Evolutionary conservation across 2,329 filamentous ascomycete species (phyloP), one percentile per base, ranked within the genome.

Genomic region (Thelonectria blattea): DNA sequence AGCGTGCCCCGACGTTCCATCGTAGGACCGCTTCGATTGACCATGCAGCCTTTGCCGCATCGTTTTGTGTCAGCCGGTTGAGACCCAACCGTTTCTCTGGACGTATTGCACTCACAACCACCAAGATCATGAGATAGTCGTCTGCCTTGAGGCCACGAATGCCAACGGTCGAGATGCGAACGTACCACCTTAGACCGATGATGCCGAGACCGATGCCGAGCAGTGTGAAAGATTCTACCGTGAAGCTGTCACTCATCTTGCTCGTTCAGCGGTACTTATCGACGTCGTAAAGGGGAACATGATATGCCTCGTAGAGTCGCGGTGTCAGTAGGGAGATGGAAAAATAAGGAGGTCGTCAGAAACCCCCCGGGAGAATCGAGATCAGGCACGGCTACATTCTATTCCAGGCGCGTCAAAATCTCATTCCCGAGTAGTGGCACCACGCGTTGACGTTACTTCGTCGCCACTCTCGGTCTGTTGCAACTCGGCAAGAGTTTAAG

Each of bases 1-100:
- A 81, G 59, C 72, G 74, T 2, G 75, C 76, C 18, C 79, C 79
- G 8, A 82, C 78, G 24, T 74, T 74, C 65, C 83, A 82, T 27
- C 79, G 81, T 7, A 83, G 74, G 3, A 72, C 76, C 1, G 82
- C 79, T 70, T 85, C 80, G 2, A 79, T 68, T 3, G 77, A 76
- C 60, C 85, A 85, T 15, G 83, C 74, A 20, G 81, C 15, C 50
- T 52, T 52, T 43, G 65, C 81, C 84, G 39, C 15, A 20, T 45
- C 17, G 18, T 22, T 15, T 48, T 18, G 30, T 18, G 45, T 46
- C 54, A 27, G 56, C 15, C 34, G 4, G 15, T 7, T 6, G 42
- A 20, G 12, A 6, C 18, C 22, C 72, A 2, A 86, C 70, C 60
- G 84, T 81, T 1, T 82, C 34, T 80, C 22, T 65, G 85, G 82